These are phyloP conservation scores for Luvunga scandens DNA, from an alignment of 345 rosid species.

Conservation along the genomic window DNA sequence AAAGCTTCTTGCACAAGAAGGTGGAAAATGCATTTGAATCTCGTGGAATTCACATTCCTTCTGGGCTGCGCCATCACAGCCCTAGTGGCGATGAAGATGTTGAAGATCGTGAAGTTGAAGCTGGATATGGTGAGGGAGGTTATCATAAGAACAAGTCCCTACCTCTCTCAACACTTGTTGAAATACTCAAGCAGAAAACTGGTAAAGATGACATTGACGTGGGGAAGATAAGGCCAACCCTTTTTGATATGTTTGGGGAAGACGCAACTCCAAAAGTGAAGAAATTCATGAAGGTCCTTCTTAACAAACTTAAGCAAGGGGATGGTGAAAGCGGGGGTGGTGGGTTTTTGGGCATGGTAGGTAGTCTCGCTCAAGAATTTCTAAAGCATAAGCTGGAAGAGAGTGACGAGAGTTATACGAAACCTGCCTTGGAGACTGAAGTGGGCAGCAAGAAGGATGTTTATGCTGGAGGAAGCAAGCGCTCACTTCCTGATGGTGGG, in stretches of 20 bases:
- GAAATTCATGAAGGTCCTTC: slow-evolving; percentile 86
- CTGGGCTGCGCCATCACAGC: slow-evolving; percentile 39
- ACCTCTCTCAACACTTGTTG: slow-evolving; percentile 81
- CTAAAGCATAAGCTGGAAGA: slow-evolving; percentile 76
- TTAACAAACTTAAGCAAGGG: slow-evolving; percentile 51
- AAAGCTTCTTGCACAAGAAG: slow-evolving; percentile 45
- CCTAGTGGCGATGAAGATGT: slow-evolving; percentile 34
- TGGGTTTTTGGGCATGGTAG: slow-evolving; percentile 78
- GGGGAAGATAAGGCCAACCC: slow-evolving; percentile 82
- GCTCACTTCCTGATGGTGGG: slow-evolving; percentile 67
- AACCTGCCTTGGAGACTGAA: slow-evolving; percentile 69
- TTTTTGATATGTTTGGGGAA: slow-evolving; percentile 79
- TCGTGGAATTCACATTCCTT: slow-evolving; percentile 56
- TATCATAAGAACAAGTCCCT: slow-evolving; percentile 60
- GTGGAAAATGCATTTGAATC: slow-evolving; percentile 59
- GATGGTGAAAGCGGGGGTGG: slow-evolving; percentile 46
- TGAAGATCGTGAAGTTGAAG: slow-evolving; percentile 32
- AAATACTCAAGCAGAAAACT: slow-evolving; percentile 82
- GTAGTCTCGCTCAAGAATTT: slow-evolving; percentile 77
- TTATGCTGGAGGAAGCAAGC: slow-evolving; percentile 72
- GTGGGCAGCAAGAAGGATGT: slow-evolving; percentile 71
- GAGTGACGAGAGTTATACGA: slow-evolving; percentile 53
- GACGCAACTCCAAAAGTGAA: slow-evolving; percentile 92
- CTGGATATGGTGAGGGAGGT: slow-evolving; percentile 35
- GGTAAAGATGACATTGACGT: slow-evolving; percentile 78